Base-by-base conservation (phyloP, 306 rosid genomes). In the Quercus suber region DNA sequence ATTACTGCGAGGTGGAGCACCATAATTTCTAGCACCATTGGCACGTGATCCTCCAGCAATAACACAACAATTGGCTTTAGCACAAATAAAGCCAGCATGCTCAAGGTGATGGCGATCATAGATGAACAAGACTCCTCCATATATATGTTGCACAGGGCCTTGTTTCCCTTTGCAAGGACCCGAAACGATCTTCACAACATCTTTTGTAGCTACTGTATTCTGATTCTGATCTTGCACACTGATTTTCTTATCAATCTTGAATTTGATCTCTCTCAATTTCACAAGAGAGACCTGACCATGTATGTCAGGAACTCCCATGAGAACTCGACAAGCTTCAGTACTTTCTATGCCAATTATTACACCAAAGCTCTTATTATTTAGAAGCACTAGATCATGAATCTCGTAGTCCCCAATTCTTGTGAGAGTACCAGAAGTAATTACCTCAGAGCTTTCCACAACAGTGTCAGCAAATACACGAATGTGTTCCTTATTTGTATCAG, bases 361-460 rank as follows among this genome's bases (percentile, higher is more conserved):
- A 60, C 99, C 99, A 63, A 96, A 96, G 86, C 90, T 91, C 86
- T 75, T 83, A 82, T 96, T 91, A 74, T 98, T 91, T 56, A 96
- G 83, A 83, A 93, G 81, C 69, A 96, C 99, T 83, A 96, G 99
- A 87, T 96, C 99, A 58, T 90, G 99, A 37, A 96, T 98, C 80
- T 93, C 99, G 79, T 89, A 96, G 73, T 89, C 97, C 79, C 99
- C 99, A 81, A 96, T 93, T 87, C 74, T 90, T 45, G 99, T 90
- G 76, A 93, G 11, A 41, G 12, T 87, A 75, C 98, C 98, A 1
- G 97, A 88, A 30, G 98, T 41, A 41, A 41, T 96, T 25, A 96
- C 98, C 87, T 96, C 99, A 55, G 98, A 91, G 83, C 99, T 93
- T 90, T 96, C 99, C 76, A 91, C 99, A 77, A 93, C 99, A 88